Percentiles rank a stretch among this genome's conserved stretches.
phyloP scores from a whole-genome alignment of 2,329 filamentous ascomycete genomes.

The Verticillium klebahnii region DNA sequence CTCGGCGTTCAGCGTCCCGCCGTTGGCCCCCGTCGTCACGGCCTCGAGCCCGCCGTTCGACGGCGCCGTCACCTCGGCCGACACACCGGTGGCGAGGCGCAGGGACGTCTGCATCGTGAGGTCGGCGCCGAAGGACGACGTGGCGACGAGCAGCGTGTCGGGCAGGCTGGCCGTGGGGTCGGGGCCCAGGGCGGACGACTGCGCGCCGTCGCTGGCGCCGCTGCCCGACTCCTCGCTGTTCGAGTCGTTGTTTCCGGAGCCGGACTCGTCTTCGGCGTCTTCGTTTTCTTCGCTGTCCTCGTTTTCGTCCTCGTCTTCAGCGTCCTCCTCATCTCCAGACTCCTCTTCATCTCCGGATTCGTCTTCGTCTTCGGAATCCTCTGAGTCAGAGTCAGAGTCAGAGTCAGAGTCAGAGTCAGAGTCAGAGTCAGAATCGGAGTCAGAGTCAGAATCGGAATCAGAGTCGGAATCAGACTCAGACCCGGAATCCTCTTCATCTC shows the following conservation, averaged over 20 bases:
- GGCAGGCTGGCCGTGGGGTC: background rate
- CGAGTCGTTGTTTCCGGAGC: background rate
- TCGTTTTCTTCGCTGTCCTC: background rate
- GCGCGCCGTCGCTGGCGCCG: background rate
- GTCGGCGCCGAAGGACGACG: background rate
- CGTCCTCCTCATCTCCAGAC: background rate
- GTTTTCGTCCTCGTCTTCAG: background rate
- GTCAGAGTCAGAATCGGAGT: background rate
- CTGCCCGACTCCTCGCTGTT: background rate
- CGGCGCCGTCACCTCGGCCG: background rate
- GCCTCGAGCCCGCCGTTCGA: background rate
- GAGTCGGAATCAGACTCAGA: background rate
- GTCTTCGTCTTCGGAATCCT: background rate
- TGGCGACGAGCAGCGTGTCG: background rate
- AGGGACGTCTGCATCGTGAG: constrained; percentile 2
- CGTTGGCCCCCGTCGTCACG: background rate
- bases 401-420: background rate
- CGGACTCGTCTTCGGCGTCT: background rate
- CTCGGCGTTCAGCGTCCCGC: background rate
- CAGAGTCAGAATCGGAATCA: background rate
- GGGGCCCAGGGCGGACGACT: background rate
- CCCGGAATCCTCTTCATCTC: background rate
- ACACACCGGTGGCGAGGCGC: background rate
- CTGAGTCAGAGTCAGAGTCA: background rate
- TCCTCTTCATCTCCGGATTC: background rate